Evolutionary conservation across 371 early-diverging fungal species (phyloP).

Genomic region (Rhizomucor pusillus): DNA sequence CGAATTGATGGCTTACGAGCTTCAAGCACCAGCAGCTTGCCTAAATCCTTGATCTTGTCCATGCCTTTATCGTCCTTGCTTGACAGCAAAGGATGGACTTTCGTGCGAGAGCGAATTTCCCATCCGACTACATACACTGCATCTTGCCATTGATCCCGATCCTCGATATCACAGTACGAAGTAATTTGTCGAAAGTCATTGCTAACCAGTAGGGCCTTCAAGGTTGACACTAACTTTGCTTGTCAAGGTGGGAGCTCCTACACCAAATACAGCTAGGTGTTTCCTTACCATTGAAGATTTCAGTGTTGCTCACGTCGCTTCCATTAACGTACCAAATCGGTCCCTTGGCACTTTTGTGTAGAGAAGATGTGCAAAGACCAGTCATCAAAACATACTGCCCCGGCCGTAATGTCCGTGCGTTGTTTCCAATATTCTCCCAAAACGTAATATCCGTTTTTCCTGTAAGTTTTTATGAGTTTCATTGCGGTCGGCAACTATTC

Average conservation of each 20-base stretch:
- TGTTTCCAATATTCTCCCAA: slow-evolving; percentile 37
- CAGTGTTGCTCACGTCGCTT: slow-evolving; percentile 33
- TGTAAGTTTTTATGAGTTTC: slow-evolving; percentile 4
- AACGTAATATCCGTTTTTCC: slow-evolving; percentile 38
- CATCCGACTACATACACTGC: slow-evolving; percentile 31
- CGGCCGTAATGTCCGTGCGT: slow-evolving; percentile 21
- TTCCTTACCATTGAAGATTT: slow-evolving; percentile 32
- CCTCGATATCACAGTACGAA: slow-evolving; percentile 16
- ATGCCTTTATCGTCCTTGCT: background rate
- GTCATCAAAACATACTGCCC: slow-evolving; percentile 35
- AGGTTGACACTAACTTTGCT: slow-evolving; percentile 21
- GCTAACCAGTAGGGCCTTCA: slow-evolving; percentile 27
- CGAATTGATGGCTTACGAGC: slow-evolving; percentile 1
- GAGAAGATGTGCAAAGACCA: slow-evolving; percentile 28
- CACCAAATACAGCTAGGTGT: background rate
- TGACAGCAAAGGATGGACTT: background rate
- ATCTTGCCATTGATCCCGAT: slow-evolving; percentile 29
- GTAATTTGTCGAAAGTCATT: slow-evolving; percentile 17
- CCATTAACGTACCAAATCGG: slow-evolving; percentile 45
- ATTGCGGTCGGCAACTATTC: no score
- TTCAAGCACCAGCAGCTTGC: background rate
- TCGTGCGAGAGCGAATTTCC: slow-evolving; percentile 3
- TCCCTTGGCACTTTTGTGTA: slow-evolving; percentile 13
- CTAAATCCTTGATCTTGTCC: no score
- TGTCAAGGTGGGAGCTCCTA: background rate